Conservation (phyloP, 805 yeast genomes). For the Metschnikowia corniflorae region DNA sequence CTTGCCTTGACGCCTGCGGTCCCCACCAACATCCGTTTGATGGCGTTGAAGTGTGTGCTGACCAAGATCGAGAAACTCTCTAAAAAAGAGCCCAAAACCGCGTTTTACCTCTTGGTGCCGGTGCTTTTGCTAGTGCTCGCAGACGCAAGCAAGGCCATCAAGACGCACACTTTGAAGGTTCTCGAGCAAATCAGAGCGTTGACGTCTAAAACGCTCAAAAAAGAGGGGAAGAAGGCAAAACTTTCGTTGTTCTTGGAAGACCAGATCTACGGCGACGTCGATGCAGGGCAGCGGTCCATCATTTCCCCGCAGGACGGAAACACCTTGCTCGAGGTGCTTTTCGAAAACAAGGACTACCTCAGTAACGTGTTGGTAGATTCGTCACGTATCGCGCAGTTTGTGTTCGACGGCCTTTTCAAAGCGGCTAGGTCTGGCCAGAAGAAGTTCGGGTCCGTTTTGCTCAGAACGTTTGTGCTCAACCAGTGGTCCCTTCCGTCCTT, state of each 20-base stretch:
- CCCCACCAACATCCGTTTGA: conserved; percentile 55
- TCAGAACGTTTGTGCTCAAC: conserved; percentile 61
- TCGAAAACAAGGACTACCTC: conserved; percentile 15
- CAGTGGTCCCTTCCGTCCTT: conserved; percentile 48
- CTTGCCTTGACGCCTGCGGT: conserved; percentile 53
- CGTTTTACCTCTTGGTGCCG: conserved; percentile 53
- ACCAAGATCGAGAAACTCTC: conserved; percentile 26
- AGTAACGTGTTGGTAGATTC: conserved; percentile 30
- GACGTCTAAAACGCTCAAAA: conserved; percentile 30
- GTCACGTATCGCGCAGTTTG: conserved; percentile 21
- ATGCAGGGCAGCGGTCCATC: conserved; percentile 47
- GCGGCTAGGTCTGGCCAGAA: conserved; percentile 44
- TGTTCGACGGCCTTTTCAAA: conserved; percentile 37
- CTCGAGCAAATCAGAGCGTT: conserved; percentile 28
- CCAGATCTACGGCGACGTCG: conserved; percentile 53
- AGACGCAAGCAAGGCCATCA: conserved; percentile 49
- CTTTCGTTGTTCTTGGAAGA: conserved; percentile 44
- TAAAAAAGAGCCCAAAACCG: not conserved
- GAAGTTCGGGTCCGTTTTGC: conserved; percentile 51
- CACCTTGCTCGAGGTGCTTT: conserved; percentile 30
- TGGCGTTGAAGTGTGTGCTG: conserved; percentile 42
- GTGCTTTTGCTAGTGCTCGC: conserved; percentile 50
- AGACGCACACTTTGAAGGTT: conserved; percentile 30
- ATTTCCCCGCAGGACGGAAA: conserved; percentile 65
- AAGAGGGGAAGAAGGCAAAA: conserved; percentile 32